These are phyloP conservation scores for Scedosporium aurantiacum DNA, from an alignment of 2,329 filamentous ascomycete genomes.

Conservation along the genomic window DNA sequence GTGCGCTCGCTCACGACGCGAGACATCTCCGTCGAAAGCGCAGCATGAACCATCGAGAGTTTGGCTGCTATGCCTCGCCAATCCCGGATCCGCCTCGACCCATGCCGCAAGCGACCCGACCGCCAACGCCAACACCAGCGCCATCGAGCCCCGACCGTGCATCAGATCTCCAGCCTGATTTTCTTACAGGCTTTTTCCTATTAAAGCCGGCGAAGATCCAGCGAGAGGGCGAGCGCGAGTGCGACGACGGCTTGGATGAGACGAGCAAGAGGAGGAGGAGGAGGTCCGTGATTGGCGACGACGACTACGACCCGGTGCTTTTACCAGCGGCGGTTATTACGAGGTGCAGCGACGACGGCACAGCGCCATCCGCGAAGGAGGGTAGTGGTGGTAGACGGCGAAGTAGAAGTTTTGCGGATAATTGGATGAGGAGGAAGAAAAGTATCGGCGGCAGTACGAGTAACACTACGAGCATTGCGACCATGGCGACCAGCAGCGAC, in stretches of 20 bases:
- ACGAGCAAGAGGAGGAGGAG: neutral
- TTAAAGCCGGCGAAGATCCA: neutral
- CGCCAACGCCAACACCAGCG: too few relatives aligned
- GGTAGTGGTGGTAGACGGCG: neutral
- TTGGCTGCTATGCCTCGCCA: neutral
- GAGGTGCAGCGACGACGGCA: neutral
- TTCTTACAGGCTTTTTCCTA: neutral
- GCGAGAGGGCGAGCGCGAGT: neutral
- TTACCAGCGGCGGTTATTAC: neutral
- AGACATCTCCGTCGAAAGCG: neutral
- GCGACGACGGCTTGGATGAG: neutral
- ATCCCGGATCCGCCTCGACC: neutral
- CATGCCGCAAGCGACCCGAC: neutral
- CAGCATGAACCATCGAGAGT: neutral
- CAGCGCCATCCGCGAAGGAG: neutral
- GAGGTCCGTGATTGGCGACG: too few relatives aligned
- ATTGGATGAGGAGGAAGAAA: neutral
- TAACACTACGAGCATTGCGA: neutral
- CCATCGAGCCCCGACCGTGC: neutral
- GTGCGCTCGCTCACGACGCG: neutral
- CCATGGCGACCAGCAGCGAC: too few relatives aligned
- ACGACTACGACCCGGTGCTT: neutral
- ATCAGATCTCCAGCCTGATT: constrained; percentile 3
- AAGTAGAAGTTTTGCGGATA: neutral
- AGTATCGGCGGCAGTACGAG: neutral